Conservation (phyloP, 2,329 filamentous ascomycete species). For the Cercospora citrullina region DNA sequence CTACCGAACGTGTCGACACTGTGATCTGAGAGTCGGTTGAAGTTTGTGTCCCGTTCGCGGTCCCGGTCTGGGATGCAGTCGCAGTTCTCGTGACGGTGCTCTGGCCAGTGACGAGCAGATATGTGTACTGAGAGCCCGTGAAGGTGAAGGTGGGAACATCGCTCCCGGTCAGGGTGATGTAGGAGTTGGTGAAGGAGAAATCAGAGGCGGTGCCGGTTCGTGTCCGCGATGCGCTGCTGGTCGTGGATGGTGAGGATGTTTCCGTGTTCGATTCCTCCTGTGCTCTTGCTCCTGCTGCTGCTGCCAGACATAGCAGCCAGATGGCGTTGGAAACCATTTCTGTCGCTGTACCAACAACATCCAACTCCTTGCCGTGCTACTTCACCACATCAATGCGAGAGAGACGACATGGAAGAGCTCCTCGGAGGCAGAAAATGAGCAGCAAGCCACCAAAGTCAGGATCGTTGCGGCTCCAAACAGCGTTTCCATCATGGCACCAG, state of each 20-base stretch:
- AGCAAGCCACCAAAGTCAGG: conserved; percentile 5
- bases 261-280: conserved; percentile 30
- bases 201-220: conserved; percentile 4
- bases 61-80: conserved; percentile 42
- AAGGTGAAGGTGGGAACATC: conserved; percentile 28
- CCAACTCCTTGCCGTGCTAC: background rate
- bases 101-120: conserved; percentile 32
- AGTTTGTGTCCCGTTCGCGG: conserved; percentile 35
- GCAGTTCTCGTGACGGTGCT: conserved; percentile 37
- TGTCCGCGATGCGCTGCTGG: conserved; percentile 12
- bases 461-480: conserved; percentile 14
- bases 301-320: conserved; percentile 40
- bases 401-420: background rate
- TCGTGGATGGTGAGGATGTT: conserved; percentile 30
- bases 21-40: conserved; percentile 31
- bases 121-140: conserved; percentile 34
- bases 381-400: background rate
- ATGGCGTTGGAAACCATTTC: conserved; percentile 34
- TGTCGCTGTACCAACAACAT: conserved; percentile 8
- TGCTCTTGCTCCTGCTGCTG: conserved; percentile 35
- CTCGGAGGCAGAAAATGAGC: background rate
- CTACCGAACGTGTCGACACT: conserved; percentile 23
- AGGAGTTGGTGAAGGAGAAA: conserved; percentile 32
- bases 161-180: conserved; percentile 27
- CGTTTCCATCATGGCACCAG: conserved; percentile 10